Percentiles rank a stretch among this genome's conserved stretches.
These are phyloP conservation scores for Xylaria hypoxylon DNA, from an alignment of 2,329 filamentous ascomycete genomes.

Conservation along the genomic window DNA sequence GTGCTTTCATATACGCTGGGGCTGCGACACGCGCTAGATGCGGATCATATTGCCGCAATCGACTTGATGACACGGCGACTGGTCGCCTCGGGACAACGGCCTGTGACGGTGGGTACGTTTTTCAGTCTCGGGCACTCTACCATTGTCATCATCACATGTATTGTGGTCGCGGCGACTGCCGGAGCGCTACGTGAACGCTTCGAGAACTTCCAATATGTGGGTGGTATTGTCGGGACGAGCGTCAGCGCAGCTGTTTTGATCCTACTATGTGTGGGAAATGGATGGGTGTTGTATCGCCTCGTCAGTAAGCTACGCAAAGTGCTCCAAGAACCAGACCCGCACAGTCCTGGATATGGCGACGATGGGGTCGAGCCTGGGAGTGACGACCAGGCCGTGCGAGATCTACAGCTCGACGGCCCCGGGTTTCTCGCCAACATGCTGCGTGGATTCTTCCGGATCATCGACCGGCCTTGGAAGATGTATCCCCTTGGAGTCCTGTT, in stretches of 20 bases:
- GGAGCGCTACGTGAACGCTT: slow-evolving; percentile 86
- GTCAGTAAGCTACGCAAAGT: slow-evolving; percentile 74
- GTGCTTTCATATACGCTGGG: slow-evolving; percentile 90
- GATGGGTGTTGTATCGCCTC: slow-evolving; percentile 85
- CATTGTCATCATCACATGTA: slow-evolving; percentile 88
- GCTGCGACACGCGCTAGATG: slow-evolving; percentile 93
- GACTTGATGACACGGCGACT: slow-evolving; percentile 94
- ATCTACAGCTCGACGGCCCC: slow-evolving; percentile 78
- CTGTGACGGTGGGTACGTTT: slow-evolving; percentile 92
- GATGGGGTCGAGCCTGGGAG: slow-evolving; percentile 35
- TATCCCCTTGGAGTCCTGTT: slow-evolving; percentile 76
- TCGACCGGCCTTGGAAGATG: slow-evolving; percentile 82
- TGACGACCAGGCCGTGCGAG: slow-evolving; percentile 52
- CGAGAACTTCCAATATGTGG: slow-evolving; percentile 80
- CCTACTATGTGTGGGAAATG: slow-evolving; percentile 83
- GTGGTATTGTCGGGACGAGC: slow-evolving; percentile 88
- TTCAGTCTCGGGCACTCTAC: slow-evolving; percentile 96
- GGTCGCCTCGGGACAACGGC: slow-evolving; percentile 84
- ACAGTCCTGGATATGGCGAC: slow-evolving; percentile 47
- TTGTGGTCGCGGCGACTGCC: slow-evolving; percentile 91
- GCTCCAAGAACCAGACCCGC: slow-evolving; percentile 58
- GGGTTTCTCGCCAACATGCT: slow-evolving; percentile 80
- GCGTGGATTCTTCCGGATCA: slow-evolving; percentile 78
- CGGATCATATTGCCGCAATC: slow-evolving; percentile 89
- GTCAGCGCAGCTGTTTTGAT: slow-evolving; percentile 88